Evolutionary conservation across 257 asterid species (phyloP).

Genomic region (Solanum piurae): DNA sequence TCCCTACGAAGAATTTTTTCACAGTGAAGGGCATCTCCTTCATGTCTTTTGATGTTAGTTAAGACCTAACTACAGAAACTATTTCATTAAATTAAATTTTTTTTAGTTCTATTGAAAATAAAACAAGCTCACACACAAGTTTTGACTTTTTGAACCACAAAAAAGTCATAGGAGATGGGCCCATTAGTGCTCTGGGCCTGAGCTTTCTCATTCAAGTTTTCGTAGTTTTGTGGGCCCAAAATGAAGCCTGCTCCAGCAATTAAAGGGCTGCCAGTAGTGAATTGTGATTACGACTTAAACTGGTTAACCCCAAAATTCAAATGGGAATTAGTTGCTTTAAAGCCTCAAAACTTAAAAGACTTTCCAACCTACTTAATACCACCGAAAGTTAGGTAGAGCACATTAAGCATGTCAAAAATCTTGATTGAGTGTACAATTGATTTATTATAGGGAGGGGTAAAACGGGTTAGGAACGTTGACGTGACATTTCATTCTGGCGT

Average conservation of each 20-base stretch:
- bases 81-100: not conserved
- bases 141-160: not conserved
- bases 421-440: not conserved
- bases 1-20: no score
- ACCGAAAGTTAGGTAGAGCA: not conserved
- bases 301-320: not conserved
- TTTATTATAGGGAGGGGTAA: not conserved
- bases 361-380: not conserved
- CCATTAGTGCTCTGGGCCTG: not conserved
- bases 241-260: not conserved
- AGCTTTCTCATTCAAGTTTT: not conserved
- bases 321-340: not conserved
- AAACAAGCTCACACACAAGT: not conserved
- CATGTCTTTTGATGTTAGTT: not conserved
- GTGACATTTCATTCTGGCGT: not conserved
- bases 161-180: not conserved
- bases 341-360: not conserved
- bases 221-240: not conserved
- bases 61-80: not conserved
- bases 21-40: no score
- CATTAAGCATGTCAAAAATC: not conserved
- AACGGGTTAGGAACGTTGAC: not conserved
- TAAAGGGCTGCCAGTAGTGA: not conserved
- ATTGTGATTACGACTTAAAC: not conserved
- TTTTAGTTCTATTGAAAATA: not conserved